Evolutionary conservation across 768 basidiomycete species (phyloP).

Genomic region (Termitomyces sp.): DNA sequence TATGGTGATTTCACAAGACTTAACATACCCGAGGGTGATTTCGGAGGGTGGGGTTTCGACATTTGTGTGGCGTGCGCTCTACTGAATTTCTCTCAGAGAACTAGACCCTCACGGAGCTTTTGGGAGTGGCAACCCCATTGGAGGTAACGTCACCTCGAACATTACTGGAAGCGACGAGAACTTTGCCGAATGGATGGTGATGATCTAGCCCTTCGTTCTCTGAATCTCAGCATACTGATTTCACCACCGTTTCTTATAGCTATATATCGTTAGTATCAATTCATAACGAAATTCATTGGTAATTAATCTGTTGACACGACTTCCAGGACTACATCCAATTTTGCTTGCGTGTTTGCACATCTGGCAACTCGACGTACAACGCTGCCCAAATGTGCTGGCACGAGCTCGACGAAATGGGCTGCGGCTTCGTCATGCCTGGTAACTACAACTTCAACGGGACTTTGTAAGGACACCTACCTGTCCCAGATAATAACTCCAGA

Average conservation of each 20-base stretch:
- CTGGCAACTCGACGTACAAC: conserved; percentile 36
- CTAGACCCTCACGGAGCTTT: conserved; percentile 39
- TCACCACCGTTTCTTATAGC: conserved; percentile 8
- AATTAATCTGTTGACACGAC: not conserved
- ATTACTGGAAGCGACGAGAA: conserved; percentile 30
- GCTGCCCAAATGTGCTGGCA: conserved; percentile 40
- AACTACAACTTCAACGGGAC: conserved; percentile 36
- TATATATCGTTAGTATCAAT: conserved; percentile 23
- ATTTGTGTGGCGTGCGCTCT: not conserved
- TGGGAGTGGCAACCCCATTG: conserved; percentile 36
- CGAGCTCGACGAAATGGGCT: conserved; percentile 40
- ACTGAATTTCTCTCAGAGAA: conserved; percentile 20
- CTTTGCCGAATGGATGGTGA: conserved; percentile 39
- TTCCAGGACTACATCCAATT: conserved; percentile 30
- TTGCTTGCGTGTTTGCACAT: conserved; percentile 36
- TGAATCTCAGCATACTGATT: not conserved
- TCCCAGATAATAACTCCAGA: not conserved
- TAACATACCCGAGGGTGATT: conserved; percentile 33
- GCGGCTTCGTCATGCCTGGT: conserved; percentile 41
- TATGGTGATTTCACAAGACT: conserved; percentile 37
- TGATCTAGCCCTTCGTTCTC: not conserved
- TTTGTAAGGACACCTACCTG: conserved; percentile 23
- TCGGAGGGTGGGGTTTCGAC: conserved; percentile 26
- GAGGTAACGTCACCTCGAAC: conserved; percentile 40
- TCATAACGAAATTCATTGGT: not conserved